Evolutionary conservation across 1,139 yeast species (phyloP), one percentile per base, ranked within the genome.

Genomic region (Nakaseomyces bracarensis): DNA sequence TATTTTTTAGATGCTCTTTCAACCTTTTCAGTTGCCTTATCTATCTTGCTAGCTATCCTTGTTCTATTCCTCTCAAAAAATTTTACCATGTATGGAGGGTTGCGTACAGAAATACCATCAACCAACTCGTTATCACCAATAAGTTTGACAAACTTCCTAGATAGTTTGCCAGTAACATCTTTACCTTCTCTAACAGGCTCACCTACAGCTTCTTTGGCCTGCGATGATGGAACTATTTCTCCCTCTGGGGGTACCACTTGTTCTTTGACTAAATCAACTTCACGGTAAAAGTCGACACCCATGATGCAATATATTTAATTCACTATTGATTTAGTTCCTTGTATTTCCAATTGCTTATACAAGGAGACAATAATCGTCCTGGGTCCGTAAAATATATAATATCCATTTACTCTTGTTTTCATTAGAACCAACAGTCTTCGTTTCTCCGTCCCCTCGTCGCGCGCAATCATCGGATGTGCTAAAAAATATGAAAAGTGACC

Each of bases 1-100:
- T 76, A 78, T 39, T 65, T 65, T 36, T 67, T 58, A 43, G 81
- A 74, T n/a, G 63, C 60, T 3, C 63, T 60, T 42, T 74, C 70
- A 15, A 73, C 58, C 16, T 62, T 61, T 7, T 52, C 46, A 44
- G 67, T 64, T 2, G 73, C 69, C 3, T 52, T 43, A 19, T 55
- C 53, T 30, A 65, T 53, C 39, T 60, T 52, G 10, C 46, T 42
- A 44, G 68, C 71, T 52, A 85, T 65, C 15, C 36, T 43, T 9
- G 41, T 22, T 31, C 63, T 55, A 38, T 51, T 41, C 13, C 40
- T 42, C 20, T 46, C 48, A 36, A 58, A 50, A 30, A 55, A 55
- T 1, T 40, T 29, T 10, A 49, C 46, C 43, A 60, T 42, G 35
- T 48, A 49, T 3, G 33, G 40, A 15, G 59, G 60, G 26, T 53